Evolutionary conservation across 768 basidiomycete species (phyloP), one percentile per base, ranked within the genome.

Genomic region (Trametes gibbosa): DNA sequence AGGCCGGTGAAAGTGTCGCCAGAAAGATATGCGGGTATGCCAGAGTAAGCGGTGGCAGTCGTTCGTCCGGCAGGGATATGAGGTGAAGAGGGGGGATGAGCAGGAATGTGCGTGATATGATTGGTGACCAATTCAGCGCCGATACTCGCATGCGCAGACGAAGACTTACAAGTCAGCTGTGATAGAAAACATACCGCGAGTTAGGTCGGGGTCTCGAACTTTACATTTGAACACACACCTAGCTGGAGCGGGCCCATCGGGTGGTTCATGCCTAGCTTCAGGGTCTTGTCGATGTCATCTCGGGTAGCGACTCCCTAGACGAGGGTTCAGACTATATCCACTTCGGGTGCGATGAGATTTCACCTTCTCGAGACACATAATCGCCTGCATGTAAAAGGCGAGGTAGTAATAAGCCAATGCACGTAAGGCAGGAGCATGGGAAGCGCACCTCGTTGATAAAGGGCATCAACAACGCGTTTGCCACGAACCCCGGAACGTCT

Each of bases 401-500:
- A 51, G 40, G 32, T 23, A 23, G 16, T 3, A 17, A 42, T 50
- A 13, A 47, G 35, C 37, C 19, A 19, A 21, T 19, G 34, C 49
- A 39, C 37, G 42, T 8, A 29, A 56, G 21, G 16, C 17, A 23
- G 21, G 8, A 41, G 50, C 37, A 2, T 21, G 7, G 29, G n/a
- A 6, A 29, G 52, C 75, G 56, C 66, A 87, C 86, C 80, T 98
- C 96, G 65, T 98, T 98, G 65, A 98, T 88, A 74, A 95, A 98
- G 1, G 96, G 96, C 92, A 98, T 98, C 43, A 98, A 76, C 29
- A 95, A 80, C 0, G 93, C 94, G 67, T 97, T 95, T 1, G 93
- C 91, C n/a, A 95, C 92, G 72, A 94, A 95, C 4, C 93, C 95
- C 3, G 95, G 95, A 0, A 95, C 92, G 67, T 98, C 95, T 66